Conservation (phyloP, 768 basidiomycete genomes). For the Solioccasus polychromus region DNA sequence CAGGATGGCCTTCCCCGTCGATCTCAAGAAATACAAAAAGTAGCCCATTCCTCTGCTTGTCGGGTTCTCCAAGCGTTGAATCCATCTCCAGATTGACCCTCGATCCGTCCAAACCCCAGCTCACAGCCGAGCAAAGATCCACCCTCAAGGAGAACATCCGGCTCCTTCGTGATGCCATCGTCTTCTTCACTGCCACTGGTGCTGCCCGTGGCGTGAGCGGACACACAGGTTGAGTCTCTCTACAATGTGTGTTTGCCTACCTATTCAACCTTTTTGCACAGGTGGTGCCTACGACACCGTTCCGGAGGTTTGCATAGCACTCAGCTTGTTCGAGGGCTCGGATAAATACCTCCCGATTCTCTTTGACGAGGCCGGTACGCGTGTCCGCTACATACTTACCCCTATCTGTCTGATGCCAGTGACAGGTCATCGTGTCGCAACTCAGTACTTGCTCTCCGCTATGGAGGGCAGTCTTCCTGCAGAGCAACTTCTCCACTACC, state of each 20-base stretch:
- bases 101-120: slow-evolving; percentile 62
- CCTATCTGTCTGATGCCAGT: background rate
- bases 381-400: background rate
- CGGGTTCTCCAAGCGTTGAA: background rate
- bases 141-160: slow-evolving; percentile 68
- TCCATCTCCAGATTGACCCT: slow-evolving; percentile 55
- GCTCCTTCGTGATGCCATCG: slow-evolving; percentile 79
- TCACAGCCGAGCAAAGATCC: slow-evolving; percentile 60
- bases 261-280: slow-evolving; percentile 18
- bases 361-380: slow-evolving; percentile 79
- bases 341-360: slow-evolving; percentile 66
- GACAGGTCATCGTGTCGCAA: slow-evolving; percentile 84
- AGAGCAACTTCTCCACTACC: slow-evolving; percentile 81
- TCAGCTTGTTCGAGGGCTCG: slow-evolving; percentile 63
- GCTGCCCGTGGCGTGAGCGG: slow-evolving; percentile 85
- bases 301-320: slow-evolving; percentile 79
- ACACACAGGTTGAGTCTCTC: slow-evolving; percentile 57
- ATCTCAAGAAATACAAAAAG: slow-evolving; percentile 76
- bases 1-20: slow-evolving; percentile 67
- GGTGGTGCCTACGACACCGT: slow-evolving; percentile 75
- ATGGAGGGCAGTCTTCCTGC: slow-evolving; percentile 68
- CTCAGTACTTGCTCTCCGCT: slow-evolving; percentile 81
- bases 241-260: background rate
- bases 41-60: slow-evolving; percentile 27
- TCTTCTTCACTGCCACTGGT: slow-evolving; percentile 83